Base-by-base conservation (phyloP, 495 filamentous ascomycete genomes). In the Penicillium pancosmium region DNA sequence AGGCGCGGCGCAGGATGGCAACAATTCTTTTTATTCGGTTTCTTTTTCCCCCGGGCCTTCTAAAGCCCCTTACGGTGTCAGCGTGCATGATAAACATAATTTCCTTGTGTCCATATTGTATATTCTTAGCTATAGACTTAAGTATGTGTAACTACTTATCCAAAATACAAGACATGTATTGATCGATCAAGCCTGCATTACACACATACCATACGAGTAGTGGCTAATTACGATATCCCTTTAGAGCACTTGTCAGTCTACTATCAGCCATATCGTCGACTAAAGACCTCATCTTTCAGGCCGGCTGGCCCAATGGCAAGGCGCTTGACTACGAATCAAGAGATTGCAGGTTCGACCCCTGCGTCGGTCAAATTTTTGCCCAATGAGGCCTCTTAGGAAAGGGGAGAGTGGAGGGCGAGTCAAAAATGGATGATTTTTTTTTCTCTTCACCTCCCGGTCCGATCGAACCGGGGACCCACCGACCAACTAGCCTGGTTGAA, bases 251-350 rank as follows among this genome's bases (percentile, higher is more conserved):
- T 1, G 23, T 19, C 21, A 25, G 21, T 27, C 19, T 5, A 7
- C 13, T 5, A 48, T 48, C 0, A 27, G 5, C 5, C 46, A 48
- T 46, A 16, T 16, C 19, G 2, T 48, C 2, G 8, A 27, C 1
- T 7, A 27, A 11, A 53, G 19, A 13, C 21, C 16, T 15, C 19
- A 53, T 19, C 34, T 25, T 19, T 18, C 50, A 54, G 73, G 67
- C 74, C 75, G 68, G 75, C 76, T 86, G 80, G 82, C 82, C 80
- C 81, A 86, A 86, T 86, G 84, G 84, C 80, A 86, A 86, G 84
- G 83, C 83, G 83, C 82, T 86, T 86, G 84, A 86, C 84, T 86
- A 86, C 84, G 84, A 84, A 83, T 83, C 81, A 83, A 83, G 78
- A 83, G 81, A 83, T 83, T 82, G 75, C 75, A 78, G 74, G 75